Percentiles rank a stretch among this genome's conserved stretches.
These are phyloP conservation scores for Colletotrichum cereale DNA, from an alignment of 2,329 filamentous ascomycete species.

Conservation along the genomic window DNA sequence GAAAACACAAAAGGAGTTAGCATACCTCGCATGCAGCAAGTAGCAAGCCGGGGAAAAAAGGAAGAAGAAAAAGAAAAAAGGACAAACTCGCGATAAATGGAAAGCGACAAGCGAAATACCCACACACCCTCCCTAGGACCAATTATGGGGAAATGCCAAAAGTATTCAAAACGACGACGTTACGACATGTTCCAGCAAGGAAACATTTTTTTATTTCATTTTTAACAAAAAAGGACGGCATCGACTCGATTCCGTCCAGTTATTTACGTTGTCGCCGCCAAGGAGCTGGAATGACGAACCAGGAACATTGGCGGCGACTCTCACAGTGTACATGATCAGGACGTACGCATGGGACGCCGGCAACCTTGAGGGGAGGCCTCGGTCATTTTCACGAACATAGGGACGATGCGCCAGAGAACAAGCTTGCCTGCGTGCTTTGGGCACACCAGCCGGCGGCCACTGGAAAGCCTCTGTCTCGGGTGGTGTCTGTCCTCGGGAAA, in stretches of 20 bases:
- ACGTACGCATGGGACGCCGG: neutral
- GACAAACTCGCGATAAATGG: neutral
- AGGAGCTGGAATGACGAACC: neutral
- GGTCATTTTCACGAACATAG: neutral
- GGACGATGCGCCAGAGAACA: too few relatives aligned
- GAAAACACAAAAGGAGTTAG: neutral
- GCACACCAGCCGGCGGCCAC: neutral
- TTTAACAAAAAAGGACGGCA: neutral
- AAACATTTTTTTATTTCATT: neutral
- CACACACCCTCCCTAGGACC: slow-evolving; percentile 2
- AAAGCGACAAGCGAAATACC: slow-evolving; percentile 28
- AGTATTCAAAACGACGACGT: slow-evolving; percentile 31
- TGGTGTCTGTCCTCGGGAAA: neutral
- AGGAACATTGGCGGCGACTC: neutral
- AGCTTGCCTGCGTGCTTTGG: neutral
- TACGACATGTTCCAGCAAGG: slow-evolving; percentile 19
- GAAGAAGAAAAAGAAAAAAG: neutral
- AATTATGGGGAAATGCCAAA: slow-evolving; percentile 25
- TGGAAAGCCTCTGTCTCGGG: neutral
- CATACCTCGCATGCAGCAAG: too few relatives aligned
- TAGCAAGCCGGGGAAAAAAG: neutral
- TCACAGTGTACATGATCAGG: slow-evolving; percentile 21
- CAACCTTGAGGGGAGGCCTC: neutral
- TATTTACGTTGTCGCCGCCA: slow-evolving; percentile 21
- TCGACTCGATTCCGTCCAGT: slow-evolving; percentile 2